These are phyloP conservation scores for Plasmodium berghei DNA, from an alignment of 169 alveolate genomes.

Conservation along the genomic window DNA sequence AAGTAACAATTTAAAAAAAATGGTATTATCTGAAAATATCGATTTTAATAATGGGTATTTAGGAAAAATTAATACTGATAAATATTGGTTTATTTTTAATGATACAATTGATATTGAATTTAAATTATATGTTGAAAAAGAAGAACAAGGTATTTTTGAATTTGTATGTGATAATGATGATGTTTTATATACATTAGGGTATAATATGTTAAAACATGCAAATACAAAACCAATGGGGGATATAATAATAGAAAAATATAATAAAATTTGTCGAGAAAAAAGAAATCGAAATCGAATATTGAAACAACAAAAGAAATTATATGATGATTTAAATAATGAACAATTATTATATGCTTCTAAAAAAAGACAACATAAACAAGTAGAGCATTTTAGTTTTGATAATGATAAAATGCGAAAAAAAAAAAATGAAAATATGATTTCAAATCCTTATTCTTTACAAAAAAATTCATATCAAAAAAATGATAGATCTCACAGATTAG, in stretches of 20 bases:
- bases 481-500: slow-evolving; percentile 67
- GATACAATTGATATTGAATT: slow-evolving; percentile 48
- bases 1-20: slow-evolving; percentile 63
- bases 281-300: slow-evolving; percentile 63
- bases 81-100: slow-evolving; percentile 68
- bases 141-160: slow-evolving; percentile 54
- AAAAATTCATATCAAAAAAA: slow-evolving; percentile 50
- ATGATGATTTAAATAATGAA: slow-evolving; percentile 23
- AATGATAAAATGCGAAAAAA: slow-evolving; percentile 36
- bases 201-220: slow-evolving; percentile 14
- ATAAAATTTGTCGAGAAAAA: slow-evolving; percentile 64
- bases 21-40: slow-evolving; percentile 7
- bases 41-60: slow-evolving; percentile 46
- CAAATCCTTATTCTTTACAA: slow-evolving; percentile 58
- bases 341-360: slow-evolving; percentile 6
- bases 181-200: slow-evolving; percentile 40
- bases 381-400: slow-evolving; percentile 49
- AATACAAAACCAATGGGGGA: slow-evolving; percentile 52
- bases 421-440: slow-evolving; percentile 19
- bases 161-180: slow-evolving; percentile 71
- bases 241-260: slow-evolving; percentile 40
- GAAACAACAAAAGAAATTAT: slow-evolving; percentile 61
- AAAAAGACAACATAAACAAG: slow-evolving; percentile 71
- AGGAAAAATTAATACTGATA: slow-evolving; percentile 46
- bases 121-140: slow-evolving; percentile 69